Percentiles rank a stretch among this genome's conserved stretches.
These are phyloP conservation scores for Coemansia sp. DNA, from an alignment of 192 early-diverging fungal species.

Conservation along the genomic window DNA sequence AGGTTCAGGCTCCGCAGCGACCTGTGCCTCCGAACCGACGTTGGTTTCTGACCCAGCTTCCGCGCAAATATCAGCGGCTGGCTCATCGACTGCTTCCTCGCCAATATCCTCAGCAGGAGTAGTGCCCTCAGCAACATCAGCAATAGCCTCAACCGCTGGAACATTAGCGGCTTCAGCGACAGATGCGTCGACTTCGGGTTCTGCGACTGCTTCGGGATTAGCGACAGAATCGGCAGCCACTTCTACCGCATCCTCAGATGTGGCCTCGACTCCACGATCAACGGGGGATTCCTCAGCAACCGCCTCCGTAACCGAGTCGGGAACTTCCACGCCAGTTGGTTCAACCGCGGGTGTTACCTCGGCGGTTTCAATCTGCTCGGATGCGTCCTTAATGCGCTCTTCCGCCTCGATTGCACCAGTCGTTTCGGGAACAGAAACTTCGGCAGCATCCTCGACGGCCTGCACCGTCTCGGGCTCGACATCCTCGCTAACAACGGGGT, in stretches of 20 bases:
- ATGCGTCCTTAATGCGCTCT: background rate
- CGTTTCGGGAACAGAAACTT: constrained; percentile 1
- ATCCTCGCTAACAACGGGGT: no score
- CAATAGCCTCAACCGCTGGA: background rate
- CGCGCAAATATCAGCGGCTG: background rate
- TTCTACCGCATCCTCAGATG: background rate
- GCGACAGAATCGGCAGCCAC: background rate
- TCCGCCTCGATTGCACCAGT: background rate
- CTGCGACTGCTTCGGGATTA: background rate
- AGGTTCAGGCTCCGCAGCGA: no score
- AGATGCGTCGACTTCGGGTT: background rate
- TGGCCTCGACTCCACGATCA: background rate
- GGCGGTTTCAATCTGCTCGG: background rate
- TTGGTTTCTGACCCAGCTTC: background rate
- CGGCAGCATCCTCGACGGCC: background rate
- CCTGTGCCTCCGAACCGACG: no score
- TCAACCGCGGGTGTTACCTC: no score
- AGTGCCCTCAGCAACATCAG: background rate
- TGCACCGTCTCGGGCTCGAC: background rate
- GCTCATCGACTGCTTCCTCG: background rate
- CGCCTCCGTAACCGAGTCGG: background rate
- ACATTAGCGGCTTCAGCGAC: background rate
- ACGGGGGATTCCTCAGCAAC: constrained; percentile 1
- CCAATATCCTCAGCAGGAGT: no score
- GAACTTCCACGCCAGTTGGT: no score